Evolutionary conservation across 2,329 filamentous ascomycete species (phyloP).

Genomic region (Phialophora macrospora): DNA sequence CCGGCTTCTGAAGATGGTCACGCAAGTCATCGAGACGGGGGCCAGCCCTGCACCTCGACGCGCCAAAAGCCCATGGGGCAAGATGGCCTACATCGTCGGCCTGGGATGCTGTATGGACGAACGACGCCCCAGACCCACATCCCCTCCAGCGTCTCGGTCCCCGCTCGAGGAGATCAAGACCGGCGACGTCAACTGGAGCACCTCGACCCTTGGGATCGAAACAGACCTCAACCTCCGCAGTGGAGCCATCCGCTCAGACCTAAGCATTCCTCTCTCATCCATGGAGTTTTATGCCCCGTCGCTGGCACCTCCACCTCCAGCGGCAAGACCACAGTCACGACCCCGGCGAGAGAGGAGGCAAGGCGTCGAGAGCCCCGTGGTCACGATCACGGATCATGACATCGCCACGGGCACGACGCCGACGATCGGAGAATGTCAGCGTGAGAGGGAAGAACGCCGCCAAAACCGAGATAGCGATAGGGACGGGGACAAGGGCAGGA

Average conservation of each 20-base stretch:
- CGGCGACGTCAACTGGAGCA: constrained; percentile 17
- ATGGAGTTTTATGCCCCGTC: not conserved
- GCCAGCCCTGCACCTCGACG: not conserved
- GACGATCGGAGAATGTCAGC: not conserved
- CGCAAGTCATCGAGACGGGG: constrained; percentile 11
- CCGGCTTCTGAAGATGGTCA: constrained; percentile 21
- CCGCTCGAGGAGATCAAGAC: constrained; percentile 6
- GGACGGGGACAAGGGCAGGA: not conserved
- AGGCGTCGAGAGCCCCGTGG: constrained; percentile 1
- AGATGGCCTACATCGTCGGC: constrained; percentile 11
- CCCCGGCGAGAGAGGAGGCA: not conserved
- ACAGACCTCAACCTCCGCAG: constrained; percentile 4
- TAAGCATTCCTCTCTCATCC: constrained; percentile 9
- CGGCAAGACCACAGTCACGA: not conserved
- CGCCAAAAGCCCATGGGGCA: constrained; percentile 1
- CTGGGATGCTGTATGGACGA: constrained; percentile 6
- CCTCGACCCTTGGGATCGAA: constrained; percentile 16
- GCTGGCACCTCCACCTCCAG: not conserved
- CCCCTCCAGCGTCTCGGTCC: not conserved
- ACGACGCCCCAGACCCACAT: not conserved
- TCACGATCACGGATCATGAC: constrained; percentile 5
- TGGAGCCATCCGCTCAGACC: constrained; percentile 1
- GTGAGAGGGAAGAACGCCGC: not conserved
- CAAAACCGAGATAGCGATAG: not conserved
- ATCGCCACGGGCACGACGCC: constrained; percentile 11